Percentiles rank a stretch among this genome's conserved stretches.
These are phyloP conservation scores for Carex parvula DNA, from an alignment of 176 grass and related monocot species.

Conservation along the genomic window DNA sequence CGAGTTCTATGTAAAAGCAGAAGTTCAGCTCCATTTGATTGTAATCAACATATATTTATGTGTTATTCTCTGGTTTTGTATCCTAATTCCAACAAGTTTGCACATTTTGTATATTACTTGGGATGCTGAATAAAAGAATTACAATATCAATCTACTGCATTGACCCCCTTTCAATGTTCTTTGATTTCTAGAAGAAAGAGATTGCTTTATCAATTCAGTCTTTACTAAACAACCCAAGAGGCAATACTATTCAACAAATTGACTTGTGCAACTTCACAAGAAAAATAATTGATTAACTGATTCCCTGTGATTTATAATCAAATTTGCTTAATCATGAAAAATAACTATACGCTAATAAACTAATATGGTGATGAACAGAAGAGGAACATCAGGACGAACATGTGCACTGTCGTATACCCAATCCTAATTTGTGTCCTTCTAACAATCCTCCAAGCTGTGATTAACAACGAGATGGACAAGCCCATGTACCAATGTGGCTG, in stretches of 20 bases:
- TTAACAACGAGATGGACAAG: constrained; percentile 61
- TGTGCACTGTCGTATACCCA: constrained; percentile 61
- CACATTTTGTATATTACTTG: too few species aligned
- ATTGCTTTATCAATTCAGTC: too few species aligned
- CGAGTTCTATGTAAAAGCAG: too few species aligned
- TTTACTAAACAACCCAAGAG: too few species aligned
- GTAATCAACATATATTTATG: too few species aligned
- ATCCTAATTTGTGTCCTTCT: constrained; percentile 66
- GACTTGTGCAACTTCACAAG: not conserved
- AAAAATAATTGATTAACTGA: not conserved
- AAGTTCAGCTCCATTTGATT: too few species aligned
- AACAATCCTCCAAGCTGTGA: constrained; percentile 40
- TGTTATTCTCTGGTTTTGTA: too few species aligned
- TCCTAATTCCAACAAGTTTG: too few species aligned
- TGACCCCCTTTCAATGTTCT: too few species aligned
- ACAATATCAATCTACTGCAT: too few species aligned
- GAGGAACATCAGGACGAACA: constrained; percentile 84
- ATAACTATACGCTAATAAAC: not conserved
- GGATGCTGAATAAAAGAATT: too few species aligned
- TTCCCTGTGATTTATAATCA: not conserved
- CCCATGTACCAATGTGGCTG: constrained; percentile 73
- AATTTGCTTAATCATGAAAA: not conserved
- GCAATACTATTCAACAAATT: not conserved
- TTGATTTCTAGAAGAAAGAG: too few species aligned
- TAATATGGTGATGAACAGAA: constrained; percentile 31